phyloP scores from a whole-genome alignment of 805 yeast species.

The Saturnispora kantuleensis region DNA sequence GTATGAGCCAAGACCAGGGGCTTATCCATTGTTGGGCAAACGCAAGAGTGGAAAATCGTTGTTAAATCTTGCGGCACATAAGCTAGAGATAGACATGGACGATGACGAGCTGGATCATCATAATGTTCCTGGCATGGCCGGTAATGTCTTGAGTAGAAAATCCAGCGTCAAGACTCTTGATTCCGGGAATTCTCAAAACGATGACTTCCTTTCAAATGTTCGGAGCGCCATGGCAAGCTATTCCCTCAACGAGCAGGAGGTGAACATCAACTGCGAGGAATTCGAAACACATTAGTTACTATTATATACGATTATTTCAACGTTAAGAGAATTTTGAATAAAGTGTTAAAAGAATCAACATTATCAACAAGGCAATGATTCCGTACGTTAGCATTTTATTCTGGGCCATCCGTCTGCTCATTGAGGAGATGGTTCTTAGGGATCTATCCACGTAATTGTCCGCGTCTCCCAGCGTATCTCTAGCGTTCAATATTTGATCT shows the following conservation, averaged over 20 bases:
- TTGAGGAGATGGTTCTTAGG: slow-evolving; percentile 72
- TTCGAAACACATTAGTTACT: slow-evolving; percentile 33
- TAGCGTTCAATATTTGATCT: slow-evolving; percentile 79
- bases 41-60: slow-evolving; percentile 70
- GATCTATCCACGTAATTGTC: slow-evolving; percentile 89
- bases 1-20: slow-evolving; percentile 36
- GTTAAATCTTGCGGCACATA: slow-evolving; percentile 55
- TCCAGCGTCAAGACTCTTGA: slow-evolving; percentile 22
- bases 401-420: slow-evolving; percentile 90
- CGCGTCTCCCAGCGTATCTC: slow-evolving; percentile 81
- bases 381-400: slow-evolving; percentile 85
- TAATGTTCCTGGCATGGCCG: slow-evolving; percentile 21
- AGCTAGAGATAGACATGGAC: slow-evolving; percentile 43
- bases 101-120: slow-evolving; percentile 43
- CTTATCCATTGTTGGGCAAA: slow-evolving; percentile 34
- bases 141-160: slow-evolving; percentile 19
- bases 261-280: slow-evolving; percentile 44
- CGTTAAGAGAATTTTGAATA: slow-evolving; percentile 66
- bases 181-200: slow-evolving; percentile 18
- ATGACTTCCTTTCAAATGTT: slow-evolving; percentile 32
- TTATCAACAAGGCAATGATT: slow-evolving; percentile 76
- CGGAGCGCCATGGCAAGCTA: slow-evolving; percentile 33
- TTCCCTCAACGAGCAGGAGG: slow-evolving; percentile 25
- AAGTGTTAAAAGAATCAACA: slow-evolving; percentile 73
- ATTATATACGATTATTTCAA: not conserved